These are phyloP conservation scores for Musa balbisiana DNA, from an alignment of 202 grass and related monocot species.

Conservation along the genomic window DNA sequence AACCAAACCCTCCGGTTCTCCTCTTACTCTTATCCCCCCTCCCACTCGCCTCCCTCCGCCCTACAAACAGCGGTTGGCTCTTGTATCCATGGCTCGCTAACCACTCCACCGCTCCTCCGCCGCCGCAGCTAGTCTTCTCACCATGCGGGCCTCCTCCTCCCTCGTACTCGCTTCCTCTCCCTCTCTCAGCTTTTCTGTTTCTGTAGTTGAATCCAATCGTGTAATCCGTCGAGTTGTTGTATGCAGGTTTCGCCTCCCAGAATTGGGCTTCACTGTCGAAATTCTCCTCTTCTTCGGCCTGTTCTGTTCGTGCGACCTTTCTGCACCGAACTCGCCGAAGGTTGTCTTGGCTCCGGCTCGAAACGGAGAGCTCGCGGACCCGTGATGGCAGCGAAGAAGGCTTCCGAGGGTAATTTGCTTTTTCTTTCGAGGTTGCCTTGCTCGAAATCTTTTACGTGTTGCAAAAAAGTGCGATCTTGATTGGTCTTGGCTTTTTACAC, in stretches of 20 bases:
- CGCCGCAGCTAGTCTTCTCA: constrained; percentile 23
- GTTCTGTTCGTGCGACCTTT: constrained; percentile 33
- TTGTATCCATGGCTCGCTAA: not conserved
- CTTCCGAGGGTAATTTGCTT: constrained; percentile 40
- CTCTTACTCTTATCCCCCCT: constrained; percentile 6
- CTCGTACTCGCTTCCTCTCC: constrained; percentile 12
- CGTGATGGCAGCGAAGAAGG: constrained; percentile 88
- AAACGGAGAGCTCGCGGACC: constrained; percentile 74
- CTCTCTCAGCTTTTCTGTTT: not conserved
- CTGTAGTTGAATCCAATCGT: not conserved
- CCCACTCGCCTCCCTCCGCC: not conserved
- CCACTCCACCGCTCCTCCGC: not conserved
- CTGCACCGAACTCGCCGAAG: constrained; percentile 25
- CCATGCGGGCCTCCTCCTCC: constrained; percentile 13
- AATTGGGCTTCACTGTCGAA: not conserved
- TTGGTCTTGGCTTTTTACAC: not conserved
- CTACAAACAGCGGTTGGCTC: not conserved
- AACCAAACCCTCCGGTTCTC: constrained; percentile 35
- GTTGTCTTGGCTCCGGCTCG: constrained; percentile 28
- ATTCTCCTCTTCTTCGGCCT: constrained; percentile 35
- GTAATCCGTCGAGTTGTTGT: constrained; percentile 36
- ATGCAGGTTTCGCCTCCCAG: constrained; percentile 24
- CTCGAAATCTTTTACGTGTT: not conserved
- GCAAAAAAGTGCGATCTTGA: constrained; percentile 7
- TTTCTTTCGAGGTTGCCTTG: not conserved